Conservation (phyloP, 202 grass and related monocot species). For the Musa balbisiana region DNA sequence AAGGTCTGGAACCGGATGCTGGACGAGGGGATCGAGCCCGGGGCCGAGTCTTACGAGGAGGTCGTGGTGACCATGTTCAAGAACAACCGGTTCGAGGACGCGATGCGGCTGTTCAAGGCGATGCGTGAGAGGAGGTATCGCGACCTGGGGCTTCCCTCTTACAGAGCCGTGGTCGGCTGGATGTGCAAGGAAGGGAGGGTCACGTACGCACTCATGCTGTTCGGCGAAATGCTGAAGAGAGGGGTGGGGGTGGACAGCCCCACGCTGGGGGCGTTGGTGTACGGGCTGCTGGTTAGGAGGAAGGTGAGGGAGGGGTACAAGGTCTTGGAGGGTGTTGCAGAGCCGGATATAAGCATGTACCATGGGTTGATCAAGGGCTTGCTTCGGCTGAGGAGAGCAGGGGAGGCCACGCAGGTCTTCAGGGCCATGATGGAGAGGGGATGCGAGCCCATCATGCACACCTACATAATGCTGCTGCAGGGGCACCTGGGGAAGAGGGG, state of each 20-base stretch:
- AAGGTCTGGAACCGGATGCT: conserved; percentile 69
- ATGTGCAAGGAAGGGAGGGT: conserved; percentile 62
- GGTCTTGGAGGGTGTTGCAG: conserved; percentile 35
- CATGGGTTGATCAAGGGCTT: conserved; percentile 79
- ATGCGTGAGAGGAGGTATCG: conserved; percentile 33
- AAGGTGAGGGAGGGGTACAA: conserved; percentile 52
- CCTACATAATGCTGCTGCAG: conserved; percentile 89
- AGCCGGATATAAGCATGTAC: conserved; percentile 44
- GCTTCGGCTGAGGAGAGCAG: conserved; percentile 53
- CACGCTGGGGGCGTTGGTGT: conserved; percentile 52
- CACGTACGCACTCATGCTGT: conserved; percentile 40
- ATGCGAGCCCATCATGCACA: conserved; percentile 80
- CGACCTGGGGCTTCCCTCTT: conserved; percentile 31
- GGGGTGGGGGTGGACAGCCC: conserved; percentile 40
- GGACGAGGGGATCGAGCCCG: conserved; percentile 39
- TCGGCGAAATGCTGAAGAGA: conserved; percentile 79
- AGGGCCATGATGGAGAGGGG: conserved; percentile 53
- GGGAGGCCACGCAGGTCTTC: conserved; percentile 55
- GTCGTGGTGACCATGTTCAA: conserved; percentile 67
- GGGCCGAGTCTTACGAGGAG: conserved; percentile 40
- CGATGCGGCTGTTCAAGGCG: conserved; percentile 58
- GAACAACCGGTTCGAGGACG: conserved; percentile 54
- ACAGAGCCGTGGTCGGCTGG: conserved; percentile 39
- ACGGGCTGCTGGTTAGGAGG: conserved; percentile 44
- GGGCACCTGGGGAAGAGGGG: conserved; percentile 74